These are phyloP conservation scores for Lipomyces spencermartinsiae DNA, from an alignment of 805 yeast genomes.

Conservation along the genomic window DNA sequence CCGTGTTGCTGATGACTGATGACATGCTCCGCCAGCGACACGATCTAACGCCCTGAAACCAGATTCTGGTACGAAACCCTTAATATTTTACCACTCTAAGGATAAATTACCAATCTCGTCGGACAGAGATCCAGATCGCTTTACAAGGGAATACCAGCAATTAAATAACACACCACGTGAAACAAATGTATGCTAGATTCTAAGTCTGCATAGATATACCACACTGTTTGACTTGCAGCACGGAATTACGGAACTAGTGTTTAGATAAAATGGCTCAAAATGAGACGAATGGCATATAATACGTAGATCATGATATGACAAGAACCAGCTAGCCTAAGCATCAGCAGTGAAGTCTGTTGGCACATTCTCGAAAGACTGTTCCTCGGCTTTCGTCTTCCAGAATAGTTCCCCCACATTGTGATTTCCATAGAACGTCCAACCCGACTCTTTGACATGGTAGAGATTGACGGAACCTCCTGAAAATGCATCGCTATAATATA, in stretches of 20 bases:
- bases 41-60: too few relatives aligned
- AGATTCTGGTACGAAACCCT: background rate
- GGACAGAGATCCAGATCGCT: too few relatives aligned
- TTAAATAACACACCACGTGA: too few relatives aligned
- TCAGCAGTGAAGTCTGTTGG: constrained; percentile 32
- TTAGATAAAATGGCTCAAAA: background rate
- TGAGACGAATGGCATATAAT: background rate
- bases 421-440: constrained; percentile 97
- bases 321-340: constrained; percentile 10
- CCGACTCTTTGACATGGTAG: constrained; percentile 89
- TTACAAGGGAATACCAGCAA: too few relatives aligned
- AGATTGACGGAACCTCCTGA: constrained; percentile 96
- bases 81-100: too few relatives aligned
- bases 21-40: background rate
- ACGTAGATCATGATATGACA: background rate
- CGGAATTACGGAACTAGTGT: background rate
- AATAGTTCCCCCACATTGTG: constrained; percentile 88
- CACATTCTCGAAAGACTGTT: constrained; percentile 87
- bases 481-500: constrained; percentile 68
- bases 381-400: constrained; percentile 89
- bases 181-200: too few relatives aligned
- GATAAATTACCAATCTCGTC: too few relatives aligned
- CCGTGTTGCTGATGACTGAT: background rate
- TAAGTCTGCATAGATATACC: background rate
- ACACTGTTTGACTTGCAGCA: background rate